Conservation (phyloP, 805 yeast genomes). For the Wilhelminamyces savonicus region DNA sequence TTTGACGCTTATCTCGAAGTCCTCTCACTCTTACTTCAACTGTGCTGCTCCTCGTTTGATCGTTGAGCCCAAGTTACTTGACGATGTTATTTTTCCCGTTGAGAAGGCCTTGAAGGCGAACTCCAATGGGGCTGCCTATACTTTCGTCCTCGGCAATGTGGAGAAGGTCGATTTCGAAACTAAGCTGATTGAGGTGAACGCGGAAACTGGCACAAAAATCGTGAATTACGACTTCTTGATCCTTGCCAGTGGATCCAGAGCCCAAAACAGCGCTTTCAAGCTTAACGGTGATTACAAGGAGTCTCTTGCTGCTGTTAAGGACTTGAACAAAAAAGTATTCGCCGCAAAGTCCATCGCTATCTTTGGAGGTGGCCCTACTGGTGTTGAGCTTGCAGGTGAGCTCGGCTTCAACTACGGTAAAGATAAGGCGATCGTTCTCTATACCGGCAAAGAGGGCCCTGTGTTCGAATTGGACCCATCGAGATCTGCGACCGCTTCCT, state of each 20-base stretch:
- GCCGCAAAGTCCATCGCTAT: constrained; percentile 24
- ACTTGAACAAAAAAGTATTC: constrained; percentile 9
- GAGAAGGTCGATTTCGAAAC: constrained; percentile 18
- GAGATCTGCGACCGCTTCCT: constrained; percentile 7
- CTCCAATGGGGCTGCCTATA: constrained; percentile 8
- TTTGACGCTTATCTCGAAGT: constrained; percentile 20
- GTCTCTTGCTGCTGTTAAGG: constrained; percentile 10
- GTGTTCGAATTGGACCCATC: constrained; percentile 9
- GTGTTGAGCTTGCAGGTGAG: constrained; percentile 35
- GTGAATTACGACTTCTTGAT: constrained; percentile 25
- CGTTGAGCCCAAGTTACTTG: constrained; percentile 15
- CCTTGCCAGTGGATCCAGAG: constrained; percentile 27
- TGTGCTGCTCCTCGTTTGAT: constrained; percentile 28
- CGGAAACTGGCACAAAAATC: constrained; percentile 2
- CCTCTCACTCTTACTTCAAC: constrained; percentile 17
- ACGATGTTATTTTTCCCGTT: constrained; percentile 12
- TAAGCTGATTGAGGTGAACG: constrained; percentile 10
- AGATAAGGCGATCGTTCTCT: constrained; percentile 16
- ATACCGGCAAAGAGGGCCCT: constrained; percentile 13
- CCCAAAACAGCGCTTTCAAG: constrained; percentile 18
- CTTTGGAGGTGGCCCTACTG: constrained; percentile 36
- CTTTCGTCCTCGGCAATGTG: constrained; percentile 20
- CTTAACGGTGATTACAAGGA: constrained; percentile 11
- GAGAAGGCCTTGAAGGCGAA: constrained; percentile 10
- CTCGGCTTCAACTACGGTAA: constrained; percentile 15